Base-by-base conservation (phyloP, 2,329 filamentous ascomycete species). In the Sporothrix globosa region DNA sequence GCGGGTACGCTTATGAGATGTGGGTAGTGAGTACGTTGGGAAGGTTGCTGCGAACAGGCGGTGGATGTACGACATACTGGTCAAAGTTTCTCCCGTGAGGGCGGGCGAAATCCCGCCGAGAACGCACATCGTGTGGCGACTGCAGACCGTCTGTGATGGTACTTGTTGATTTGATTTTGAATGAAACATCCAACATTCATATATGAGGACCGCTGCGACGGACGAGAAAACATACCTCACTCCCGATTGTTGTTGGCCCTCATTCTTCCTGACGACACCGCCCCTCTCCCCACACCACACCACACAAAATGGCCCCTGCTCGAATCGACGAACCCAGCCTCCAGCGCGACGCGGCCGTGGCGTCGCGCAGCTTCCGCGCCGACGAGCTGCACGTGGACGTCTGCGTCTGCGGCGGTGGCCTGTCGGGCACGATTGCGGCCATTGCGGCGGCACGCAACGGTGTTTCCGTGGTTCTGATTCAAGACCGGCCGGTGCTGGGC, bases 391-490 rank as follows among this genome's bases (percentile, higher is more conserved):
- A 72, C 11, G 75, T 75, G 3, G 75, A 76, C n/a, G 67, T 80
- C 34, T 80, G 79, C 68, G 76, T 76, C 10, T 76, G 75, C 61
- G 75, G 75, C 14, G 75, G 74, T 14, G 75, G 75, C 14, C 60
- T 76, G 2, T 72, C 75, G 2, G 75, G 75, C 17, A 73, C 74
- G 17, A 74, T 75, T 56, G 73, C 75, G 1, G 74, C 75, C 46
- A 75, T 76, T 39, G 44, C 74, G 13, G 75, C 75, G 4, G 75
- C 75, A 3, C 73, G 75, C 7, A 71, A 73, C 13, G 75, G 75
- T 2, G 72, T 75, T 46, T 73, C 71, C 0, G 75, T 76, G 0
- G 69, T 72, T 1, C 69, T 76, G 4, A 61, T 76, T 21, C 75
- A 76, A 54, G 75, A 75, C 65, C 69, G 75, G 0, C 75, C 75